Base-by-base conservation (phyloP, 116 monocot genomes). In the Trichopus zeylanicus region DNA sequence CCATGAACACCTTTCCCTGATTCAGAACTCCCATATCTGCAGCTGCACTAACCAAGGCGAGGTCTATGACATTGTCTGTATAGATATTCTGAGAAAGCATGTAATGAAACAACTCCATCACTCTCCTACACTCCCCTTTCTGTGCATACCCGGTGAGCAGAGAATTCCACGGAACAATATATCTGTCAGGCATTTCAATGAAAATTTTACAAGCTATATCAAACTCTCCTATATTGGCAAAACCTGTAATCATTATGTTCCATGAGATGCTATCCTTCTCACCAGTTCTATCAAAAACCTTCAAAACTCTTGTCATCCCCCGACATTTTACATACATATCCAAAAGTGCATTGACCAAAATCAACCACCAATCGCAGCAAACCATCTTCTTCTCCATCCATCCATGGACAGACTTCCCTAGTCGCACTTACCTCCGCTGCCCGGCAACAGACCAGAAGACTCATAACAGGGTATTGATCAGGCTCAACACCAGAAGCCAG, bases 91-190 rank as follows among this genome's bases (percentile, higher is more conserved):
- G 42, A 21, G 56, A 60, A 31, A 78, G 51, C 78, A 89, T 81
- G 9, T 48, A 53, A 35, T 51, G 26, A 26, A 81, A 84, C 26
- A 84, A 22, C 22, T 54, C 53, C 18, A 48, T 37, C 18, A 64
- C 66, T 49, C 30, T 58, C 32, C 3, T 28, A 46, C 58, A 64
- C 19, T 73, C 64, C 10, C 81, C 70, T 10, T 49, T 57, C 27
- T 20, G 68, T 26, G 70, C 72, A 63, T 60, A 81, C 11, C 84
- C 84, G 20, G 72, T 29, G 5, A 89, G 70, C 42, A 89, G 62
- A 29, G 75, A 75, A 61, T 89, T 89, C 83, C 84, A 89, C 9
- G 84, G 75, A 33, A 81, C 67, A 56, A 84, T 31, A 48, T 89
- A 75, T 28, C 51, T 78, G 28, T 13, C n/a, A 13, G 89, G 80